Percentiles rank a stretch among this genome's conserved stretches.
Conservation (phyloP, 768 basidiomycete genomes). For the Dentipellis sp. region DNA sequence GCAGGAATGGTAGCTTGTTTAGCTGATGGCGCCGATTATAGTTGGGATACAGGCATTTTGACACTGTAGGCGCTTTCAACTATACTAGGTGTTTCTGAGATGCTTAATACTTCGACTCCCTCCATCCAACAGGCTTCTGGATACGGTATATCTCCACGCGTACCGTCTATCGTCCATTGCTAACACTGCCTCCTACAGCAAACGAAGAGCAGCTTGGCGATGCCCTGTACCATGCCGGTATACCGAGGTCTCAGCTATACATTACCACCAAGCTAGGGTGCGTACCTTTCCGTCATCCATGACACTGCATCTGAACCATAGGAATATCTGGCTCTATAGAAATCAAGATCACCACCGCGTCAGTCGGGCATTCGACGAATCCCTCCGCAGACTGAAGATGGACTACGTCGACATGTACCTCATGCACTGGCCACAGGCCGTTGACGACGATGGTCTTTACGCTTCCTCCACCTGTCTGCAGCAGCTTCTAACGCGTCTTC, state of each 20-base stretch:
- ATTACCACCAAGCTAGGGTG: slow-evolving; percentile 42
- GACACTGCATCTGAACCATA: background rate
- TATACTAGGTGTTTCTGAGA: background rate
- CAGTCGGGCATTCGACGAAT: slow-evolving; percentile 20
- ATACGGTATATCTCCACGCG: background rate
- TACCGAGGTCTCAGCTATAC: slow-evolving; percentile 37
- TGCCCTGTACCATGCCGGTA: slow-evolving; percentile 34
- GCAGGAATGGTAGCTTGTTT: background rate
- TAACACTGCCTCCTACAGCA: slow-evolving; percentile 9
- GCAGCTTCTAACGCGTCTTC: background rate
- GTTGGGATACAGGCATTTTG: slow-evolving; percentile 10
- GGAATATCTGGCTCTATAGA: background rate
- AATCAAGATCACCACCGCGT: slow-evolving; percentile 20
- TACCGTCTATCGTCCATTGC: background rate
- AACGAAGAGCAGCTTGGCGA: slow-evolving; percentile 39
- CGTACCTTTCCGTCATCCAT: background rate
- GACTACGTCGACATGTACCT: slow-evolving; percentile 31
- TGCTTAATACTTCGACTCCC: background rate
- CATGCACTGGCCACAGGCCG: slow-evolving; percentile 28
- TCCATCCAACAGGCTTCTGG: background rate
- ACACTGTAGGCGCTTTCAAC: slow-evolving; percentile 1
- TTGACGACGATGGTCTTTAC: background rate
- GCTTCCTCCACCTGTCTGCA: background rate
- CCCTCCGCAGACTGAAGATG: slow-evolving; percentile 20
- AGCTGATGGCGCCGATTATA: background rate